A percentile compares a stretch with the other conserved stretches of the same genome.
These are phyloP conservation scores for Erucastrum elatum DNA, from an alignment of 345 rosid genomes.

Conservation along the genomic window DNA sequence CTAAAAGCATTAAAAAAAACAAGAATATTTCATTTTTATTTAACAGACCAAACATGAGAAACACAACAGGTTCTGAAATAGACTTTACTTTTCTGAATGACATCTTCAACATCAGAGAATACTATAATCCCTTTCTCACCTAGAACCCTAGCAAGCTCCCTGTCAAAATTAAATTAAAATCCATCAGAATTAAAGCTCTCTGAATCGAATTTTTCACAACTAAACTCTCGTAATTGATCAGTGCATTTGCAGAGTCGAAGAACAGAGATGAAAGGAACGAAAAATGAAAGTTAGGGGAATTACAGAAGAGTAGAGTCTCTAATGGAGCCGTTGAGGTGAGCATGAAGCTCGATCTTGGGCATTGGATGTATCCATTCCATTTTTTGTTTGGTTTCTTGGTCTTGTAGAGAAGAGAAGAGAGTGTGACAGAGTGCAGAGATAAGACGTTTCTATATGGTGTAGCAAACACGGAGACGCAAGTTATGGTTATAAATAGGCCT, in stretches of 20 bases:
- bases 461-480: neutral
- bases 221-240: neutral
- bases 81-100: conserved; percentile 65
- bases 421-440: conserved; percentile 11
- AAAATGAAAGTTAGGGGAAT: neutral
- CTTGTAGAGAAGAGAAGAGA: conserved; percentile 17
- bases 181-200: neutral
- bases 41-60: neutral
- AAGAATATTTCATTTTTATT: neutral
- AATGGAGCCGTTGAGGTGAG: conserved; percentile 97
- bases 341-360: conserved; percentile 95
- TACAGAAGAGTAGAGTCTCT: conserved; percentile 89
- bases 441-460: conserved; percentile 24
- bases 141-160: conserved; percentile 82
- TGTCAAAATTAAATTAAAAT: conserved; percentile 32
- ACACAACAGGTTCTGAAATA: neutral
- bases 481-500: neutral
- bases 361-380: conserved; percentile 69
- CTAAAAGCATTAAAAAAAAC: conserved; percentile 35
- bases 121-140: conserved; percentile 65
- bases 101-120: conserved; percentile 79
- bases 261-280: neutral
- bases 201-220: neutral
- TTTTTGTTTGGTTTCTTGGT: neutral
- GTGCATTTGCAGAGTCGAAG: neutral